phyloP scores from a whole-genome alignment of 176 grass and related monocot species.

The Aegilops longissima region DNA sequence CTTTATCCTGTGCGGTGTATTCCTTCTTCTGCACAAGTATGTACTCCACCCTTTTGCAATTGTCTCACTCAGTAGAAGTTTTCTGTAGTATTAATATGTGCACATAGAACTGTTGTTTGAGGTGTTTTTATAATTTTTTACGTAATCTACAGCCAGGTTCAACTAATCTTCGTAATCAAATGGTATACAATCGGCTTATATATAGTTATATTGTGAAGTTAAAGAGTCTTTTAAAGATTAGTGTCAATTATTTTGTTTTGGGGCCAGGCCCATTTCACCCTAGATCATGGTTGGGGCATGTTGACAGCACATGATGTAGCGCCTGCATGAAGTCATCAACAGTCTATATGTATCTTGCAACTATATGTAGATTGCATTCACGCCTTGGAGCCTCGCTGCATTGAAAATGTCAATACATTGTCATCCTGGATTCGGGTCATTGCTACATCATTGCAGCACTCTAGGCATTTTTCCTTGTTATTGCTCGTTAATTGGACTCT shows the following conservation, averaged over 20 bases:
- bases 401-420: background rate
- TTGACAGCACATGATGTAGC: background rate
- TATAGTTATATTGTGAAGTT: background rate
- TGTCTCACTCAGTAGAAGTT: background rate
- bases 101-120: background rate
- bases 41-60: slow-evolving; percentile 20
- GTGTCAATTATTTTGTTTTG: background rate
- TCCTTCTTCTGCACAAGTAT: slow-evolving; percentile 96
- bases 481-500: background rate
- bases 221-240: background rate
- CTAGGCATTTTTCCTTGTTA: background rate
- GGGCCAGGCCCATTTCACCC: no score
- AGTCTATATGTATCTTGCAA: background rate
- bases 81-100: background rate
- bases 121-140: background rate
- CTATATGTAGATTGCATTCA: background rate
- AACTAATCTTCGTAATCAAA: background rate
- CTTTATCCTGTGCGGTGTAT: slow-evolving; percentile 87
- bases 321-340: background rate
- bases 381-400: background rate
- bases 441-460: background rate
- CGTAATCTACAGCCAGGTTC: background rate
- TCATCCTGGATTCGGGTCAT: slow-evolving; percentile 2
- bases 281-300: no score
- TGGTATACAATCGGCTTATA: background rate